Conservation (phyloP, 805 yeast genomes). For the Barnettozyma botsteinii region DNA sequence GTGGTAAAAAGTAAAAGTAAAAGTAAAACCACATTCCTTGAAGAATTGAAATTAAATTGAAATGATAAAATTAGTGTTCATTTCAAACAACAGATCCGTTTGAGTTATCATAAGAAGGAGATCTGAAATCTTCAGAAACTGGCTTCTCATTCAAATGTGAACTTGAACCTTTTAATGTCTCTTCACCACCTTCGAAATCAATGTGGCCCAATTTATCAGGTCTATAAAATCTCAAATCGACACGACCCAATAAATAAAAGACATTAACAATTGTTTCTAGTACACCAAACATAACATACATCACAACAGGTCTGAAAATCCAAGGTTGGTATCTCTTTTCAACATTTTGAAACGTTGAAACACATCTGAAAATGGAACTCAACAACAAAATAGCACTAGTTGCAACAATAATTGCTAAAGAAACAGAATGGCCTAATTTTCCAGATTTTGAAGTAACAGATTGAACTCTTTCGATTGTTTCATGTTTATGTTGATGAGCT, state of each 20-base stretch:
- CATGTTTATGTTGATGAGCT: conserved; percentile 32
- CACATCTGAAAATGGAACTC: conserved; percentile 46
- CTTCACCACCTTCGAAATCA: conserved; percentile 4
- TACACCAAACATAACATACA: conserved; percentile 66
- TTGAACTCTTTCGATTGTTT: conserved; percentile 26
- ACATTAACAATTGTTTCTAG: conserved; percentile 54
- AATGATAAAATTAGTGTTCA: no score
- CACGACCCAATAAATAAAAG: conserved; percentile 55
- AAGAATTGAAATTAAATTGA: no score
- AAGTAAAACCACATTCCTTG: no score
- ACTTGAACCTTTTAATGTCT: conserved; percentile 9
- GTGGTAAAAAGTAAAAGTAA: no score
- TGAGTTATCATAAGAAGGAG: neutral
- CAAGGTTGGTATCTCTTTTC: conserved; percentile 30
- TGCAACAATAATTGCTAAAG: conserved; percentile 37
- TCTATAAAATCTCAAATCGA: conserved; percentile 73
- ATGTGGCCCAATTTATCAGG: conserved; percentile 49
- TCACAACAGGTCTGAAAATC: conserved; percentile 49
- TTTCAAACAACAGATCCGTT: neutral
- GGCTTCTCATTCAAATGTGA: conserved; percentile 5
- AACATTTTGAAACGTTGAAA: conserved; percentile 36
- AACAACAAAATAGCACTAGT: conserved; percentile 46
- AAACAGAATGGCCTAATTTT: conserved; percentile 42
- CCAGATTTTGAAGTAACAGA: conserved; percentile 28
- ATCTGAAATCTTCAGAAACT: neutral